Base-by-base conservation (phyloP, 352 stramenopile species). In the Globisporangium megalacanthum region DNA sequence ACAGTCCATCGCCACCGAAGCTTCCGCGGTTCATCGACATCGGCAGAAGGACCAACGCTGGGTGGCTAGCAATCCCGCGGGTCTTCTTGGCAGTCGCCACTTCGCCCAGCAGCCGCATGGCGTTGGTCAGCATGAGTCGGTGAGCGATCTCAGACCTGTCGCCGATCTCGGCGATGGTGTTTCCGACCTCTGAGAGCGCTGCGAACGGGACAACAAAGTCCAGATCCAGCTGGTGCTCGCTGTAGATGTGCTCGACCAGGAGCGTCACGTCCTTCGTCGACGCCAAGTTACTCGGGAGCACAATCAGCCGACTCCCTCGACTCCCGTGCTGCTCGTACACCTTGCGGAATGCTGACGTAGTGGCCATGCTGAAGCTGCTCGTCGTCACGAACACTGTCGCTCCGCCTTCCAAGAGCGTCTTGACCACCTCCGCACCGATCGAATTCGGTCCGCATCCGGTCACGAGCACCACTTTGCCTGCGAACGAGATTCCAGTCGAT, bases 131-230 rank as follows among this genome's bases (percentile, higher is more conserved):
- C 84, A 96, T 95, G 59, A 94, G 89, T 49, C 87, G 85, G 52
- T 94, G 87, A 10, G 86, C 79, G 6, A 94, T 58, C 62, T 96
- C 87, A 0, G 81, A 92, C 11, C 79, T 75, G 17, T 66, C 74
- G 49, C 93, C 83, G 19, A 96, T 88, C 58, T 92, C 79, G 11
- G 68, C 67, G 54, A 96, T 89, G 46, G 78, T 90, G 33, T 77
- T 78, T 20, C 87, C 86, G 41, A 86, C 68, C 54, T 94, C 86
- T 4, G 83, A 90, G 25, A 94, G 69, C 14, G 86, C 87, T 8
- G 83, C 87, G 56, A 96, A 96, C n/a, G 87, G 87, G 20, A 95
- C 76, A 5, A 95, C 68, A 50, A 90, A 94, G 70, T 96, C 87
- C 48, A 96, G 45, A 39, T 94, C 86, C 20, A 96, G 65, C 47